Base-by-base conservation (phyloP, 75 land plant species). In the Selaginella tamariscina region DNA sequence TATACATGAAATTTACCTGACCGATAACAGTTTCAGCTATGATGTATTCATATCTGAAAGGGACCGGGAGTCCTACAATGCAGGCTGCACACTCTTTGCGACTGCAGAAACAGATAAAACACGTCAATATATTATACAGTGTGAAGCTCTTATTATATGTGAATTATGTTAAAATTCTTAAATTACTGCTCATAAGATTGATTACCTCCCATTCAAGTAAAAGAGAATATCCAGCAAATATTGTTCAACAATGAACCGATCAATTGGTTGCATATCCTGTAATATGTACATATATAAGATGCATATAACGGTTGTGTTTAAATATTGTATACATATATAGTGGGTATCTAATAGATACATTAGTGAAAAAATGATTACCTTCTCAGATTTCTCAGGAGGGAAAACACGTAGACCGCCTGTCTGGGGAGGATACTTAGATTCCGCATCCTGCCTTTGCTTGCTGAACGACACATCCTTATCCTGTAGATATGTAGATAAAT, bases 1-100 rank as follows among this genome's bases (percentile, higher is more conserved):
- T 23, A 23, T 68, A 30, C 30, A 26, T 2, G 23, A 31, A 1
- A 72, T 30, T 24, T 65, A 89, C 96, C 92, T 90, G 96, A 15
- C 96, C 91, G 72, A 95, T 85, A 32, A 95, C 82, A 30, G 92
- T 88, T 80, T 95, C 99, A 24, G 97, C 99, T 92, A 95, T 88
- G 23, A 95, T 69, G 73, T 90, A 91, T 57, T 95, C 99, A 72
- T 95, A 95, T 18, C 97, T 83, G 62, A 95, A 95, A 0, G 97
- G 87, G 2, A 95, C 99, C 15, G 92, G 99, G 56, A 95, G 70
- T 29, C 93, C 84, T 56, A 76, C 99, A 87, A 95, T 82, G 73
- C 72, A 91, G 9, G 82, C 81, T 54, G 99, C 89, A 80, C 92
- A 91, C 70, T 95, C 89, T 74, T 95, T 95, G 29, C 99, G 97